Evolutionary conservation across 371 early-diverging fungal genomes (phyloP).

Genomic region (Apophysomyces variabilis): DNA sequence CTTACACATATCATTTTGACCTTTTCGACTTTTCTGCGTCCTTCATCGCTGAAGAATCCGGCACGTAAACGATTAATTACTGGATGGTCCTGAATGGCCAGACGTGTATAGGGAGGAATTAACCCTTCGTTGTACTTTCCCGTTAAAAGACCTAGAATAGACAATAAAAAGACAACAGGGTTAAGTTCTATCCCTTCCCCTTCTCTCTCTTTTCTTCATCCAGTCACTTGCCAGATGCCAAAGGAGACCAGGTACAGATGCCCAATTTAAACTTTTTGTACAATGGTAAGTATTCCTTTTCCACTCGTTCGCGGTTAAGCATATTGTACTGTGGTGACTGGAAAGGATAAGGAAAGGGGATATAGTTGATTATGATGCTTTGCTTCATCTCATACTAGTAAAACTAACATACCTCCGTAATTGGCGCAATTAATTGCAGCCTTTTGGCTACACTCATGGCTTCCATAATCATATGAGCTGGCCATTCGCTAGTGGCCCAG

Average conservation of each 20-base stretch:
- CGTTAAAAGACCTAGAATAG: conserved; percentile 52
- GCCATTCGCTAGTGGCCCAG: conserved; percentile 91
- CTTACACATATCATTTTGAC: conserved; percentile 56
- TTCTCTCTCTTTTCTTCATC: background rate
- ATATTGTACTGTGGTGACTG: conserved; percentile 90
- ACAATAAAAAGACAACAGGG: background rate
- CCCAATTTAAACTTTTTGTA: conserved; percentile 76
- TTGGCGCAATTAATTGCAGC: conserved; percentile 72
- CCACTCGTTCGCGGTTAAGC: conserved; percentile 82
- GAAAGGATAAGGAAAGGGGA: conserved; percentile 28
- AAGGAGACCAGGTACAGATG: conserved; percentile 82
- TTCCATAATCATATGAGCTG: conserved; percentile 77
- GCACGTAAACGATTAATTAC: conserved; percentile 66
- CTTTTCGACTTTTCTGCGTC: conserved; percentile 56
- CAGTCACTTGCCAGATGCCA: conserved; percentile 63
- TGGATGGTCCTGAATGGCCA: conserved; percentile 68
- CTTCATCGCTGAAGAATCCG: conserved; percentile 67
- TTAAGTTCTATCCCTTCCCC: background rate
- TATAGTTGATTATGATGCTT: background rate
- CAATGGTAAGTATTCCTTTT: conserved; percentile 77
- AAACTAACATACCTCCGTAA: conserved; percentile 46
- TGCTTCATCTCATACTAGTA: too few relatives aligned
- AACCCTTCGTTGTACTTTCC: conserved; percentile 80
- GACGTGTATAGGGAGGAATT: conserved; percentile 74
- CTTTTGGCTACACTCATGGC: conserved; percentile 74